A percentile compares a stretch with the other conserved stretches of the same genome.
Conservation (phyloP, 305 asterid genomes). For the Striga hermonthica region DNA sequence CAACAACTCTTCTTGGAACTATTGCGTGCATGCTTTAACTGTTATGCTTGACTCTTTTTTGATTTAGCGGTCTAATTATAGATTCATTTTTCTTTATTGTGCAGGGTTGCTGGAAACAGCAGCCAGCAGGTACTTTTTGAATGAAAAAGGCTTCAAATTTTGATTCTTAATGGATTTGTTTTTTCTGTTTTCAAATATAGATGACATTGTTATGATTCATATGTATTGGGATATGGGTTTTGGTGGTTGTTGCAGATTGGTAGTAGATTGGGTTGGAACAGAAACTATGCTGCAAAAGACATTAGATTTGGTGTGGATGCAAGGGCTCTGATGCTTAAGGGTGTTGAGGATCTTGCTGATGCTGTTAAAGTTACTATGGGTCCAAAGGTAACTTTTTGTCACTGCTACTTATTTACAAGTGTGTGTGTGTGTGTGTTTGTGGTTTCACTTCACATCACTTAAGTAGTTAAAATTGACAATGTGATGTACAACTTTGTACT, state of each 20-base stretch:
- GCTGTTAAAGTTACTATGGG: constrained; percentile 92
- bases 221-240: constrained; percentile 24
- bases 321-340: constrained; percentile 72
- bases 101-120: constrained; percentile 54
- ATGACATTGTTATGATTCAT: too few species aligned
- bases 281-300: constrained; percentile 79
- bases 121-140: constrained; percentile 40
- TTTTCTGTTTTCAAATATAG: too few species aligned
- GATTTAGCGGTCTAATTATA: constrained; percentile 18
- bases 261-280: constrained; percentile 51
- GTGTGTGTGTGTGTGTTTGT: background rate
- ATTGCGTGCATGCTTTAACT: background rate
- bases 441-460: background rate
- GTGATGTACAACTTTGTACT: background rate
- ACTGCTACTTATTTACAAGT: background rate
- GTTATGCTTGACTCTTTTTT: background rate
- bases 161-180: background rate
- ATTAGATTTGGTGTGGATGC: constrained; percentile 81
- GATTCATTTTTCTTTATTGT: constrained; percentile 11
- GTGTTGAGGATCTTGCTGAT: constrained; percentile 80
- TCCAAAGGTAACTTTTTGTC: constrained; percentile 51
- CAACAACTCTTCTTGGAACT: background rate
- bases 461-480: background rate
- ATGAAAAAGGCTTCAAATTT: background rate
- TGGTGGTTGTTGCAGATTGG: constrained; percentile 45